These are phyloP conservation scores for Aspergillus pseudotamarii DNA, from an alignment of 2,329 filamentous ascomycete species.

Conservation along the genomic window DNA sequence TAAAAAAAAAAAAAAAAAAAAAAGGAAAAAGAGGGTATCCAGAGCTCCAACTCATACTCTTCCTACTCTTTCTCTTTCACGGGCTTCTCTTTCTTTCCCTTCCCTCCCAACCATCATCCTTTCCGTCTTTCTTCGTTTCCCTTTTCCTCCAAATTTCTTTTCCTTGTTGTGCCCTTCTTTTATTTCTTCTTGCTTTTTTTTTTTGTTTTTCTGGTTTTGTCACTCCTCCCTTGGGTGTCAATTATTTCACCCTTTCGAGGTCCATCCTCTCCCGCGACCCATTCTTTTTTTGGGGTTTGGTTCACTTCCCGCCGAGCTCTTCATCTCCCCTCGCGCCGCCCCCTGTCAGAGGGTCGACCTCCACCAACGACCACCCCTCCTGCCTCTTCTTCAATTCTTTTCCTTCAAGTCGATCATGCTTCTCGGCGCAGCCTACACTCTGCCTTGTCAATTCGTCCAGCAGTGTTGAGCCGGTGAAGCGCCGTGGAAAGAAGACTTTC, in stretches of 20 bases:
- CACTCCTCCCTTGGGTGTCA: conserved; percentile 21
- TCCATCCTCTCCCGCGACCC: conserved; percentile 2
- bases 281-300: conserved; percentile 17
- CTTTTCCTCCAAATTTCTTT: not conserved
- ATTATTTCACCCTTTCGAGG: conserved; percentile 19
- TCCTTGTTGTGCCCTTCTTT: conserved; percentile 1
- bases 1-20: no score
- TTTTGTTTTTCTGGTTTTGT: conserved; percentile 17
- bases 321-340: conserved; percentile 25
- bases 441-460: conserved; percentile 26
- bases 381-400: conserved; percentile 7
- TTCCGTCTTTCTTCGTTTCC: not conserved
- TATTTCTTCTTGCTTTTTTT: not conserved
- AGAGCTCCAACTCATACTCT: conserved; percentile 1
- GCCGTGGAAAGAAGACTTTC: conserved; percentile 7
- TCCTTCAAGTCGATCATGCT: conserved; percentile 29
- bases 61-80: not conserved
- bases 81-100: not conserved
- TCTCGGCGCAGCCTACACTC: conserved; percentile 18
- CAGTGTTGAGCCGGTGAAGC: conserved; percentile 24
- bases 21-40: not conserved
- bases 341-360: conserved; percentile 20
- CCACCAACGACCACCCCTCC: conserved; percentile 1
- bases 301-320: conserved; percentile 20
- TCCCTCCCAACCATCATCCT: conserved; percentile 2